Evolutionary conservation across 2,329 filamentous ascomycete species (phyloP), one percentile per base, ranked within the genome.

Genomic region (Stromatinia cepivora): DNA sequence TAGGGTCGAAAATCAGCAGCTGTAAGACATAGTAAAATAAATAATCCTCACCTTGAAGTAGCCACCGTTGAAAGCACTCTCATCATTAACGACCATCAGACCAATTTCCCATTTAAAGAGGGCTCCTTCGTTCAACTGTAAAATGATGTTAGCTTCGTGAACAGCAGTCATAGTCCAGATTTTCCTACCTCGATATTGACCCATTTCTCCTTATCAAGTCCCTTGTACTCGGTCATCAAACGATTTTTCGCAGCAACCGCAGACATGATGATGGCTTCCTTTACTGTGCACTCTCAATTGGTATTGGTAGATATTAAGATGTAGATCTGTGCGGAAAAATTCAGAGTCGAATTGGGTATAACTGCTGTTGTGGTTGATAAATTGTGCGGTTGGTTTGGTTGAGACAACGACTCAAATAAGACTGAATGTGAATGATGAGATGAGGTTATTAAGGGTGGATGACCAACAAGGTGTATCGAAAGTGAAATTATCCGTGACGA

Each of bases 51-150:
- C 86, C 81, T 87, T 94, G 80, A 97, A 93, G 80, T 97, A 99
- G 73, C 92, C 95, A 71, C 94, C 94, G 76, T 97, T 90, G 84
- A 96, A 98, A 73, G 91, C 85, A 72, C 93, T 97, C 75, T 97
- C 94, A 0, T 92, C 88, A 80, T 98, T 98, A 76, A 97, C 87
- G 50, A 97, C 92, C 82, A 97, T 94, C 70, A 99, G 87, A 4
- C 91, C 94, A 61, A 98, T 84, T 71, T 88, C 89, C 94, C 95
- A 98, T 73, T 89, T 86, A 78, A 96, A 90, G 72, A 98, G 88
- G n/a, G 89, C 86, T 76, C 93, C 87, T 73, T 93, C 87, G 48
- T 93, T 84, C 87, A 95, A 76, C 76, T 76, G 65, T 48, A 1
- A 8, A 48, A 66, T 62, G 8, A 46, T 4, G 71, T 77, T 62